phyloP scores from a whole-genome alignment of 2,329 filamentous ascomycete species.

The Aspergillus oerlinghausenensis region DNA sequence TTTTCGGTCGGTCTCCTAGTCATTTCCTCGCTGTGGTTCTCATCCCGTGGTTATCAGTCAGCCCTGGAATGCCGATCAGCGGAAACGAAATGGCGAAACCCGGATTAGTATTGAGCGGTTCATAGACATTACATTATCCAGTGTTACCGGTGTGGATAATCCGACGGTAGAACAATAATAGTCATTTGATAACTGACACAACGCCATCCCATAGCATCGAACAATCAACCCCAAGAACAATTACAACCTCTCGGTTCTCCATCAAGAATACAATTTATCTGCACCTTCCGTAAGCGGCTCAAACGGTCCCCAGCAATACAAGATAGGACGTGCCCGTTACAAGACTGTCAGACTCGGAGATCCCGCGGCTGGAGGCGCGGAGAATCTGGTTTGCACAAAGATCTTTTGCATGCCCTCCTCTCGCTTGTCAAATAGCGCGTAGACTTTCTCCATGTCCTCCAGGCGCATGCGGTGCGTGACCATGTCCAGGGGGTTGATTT shows the following conservation, averaged over 20 bases:
- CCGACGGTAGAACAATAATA: neutral
- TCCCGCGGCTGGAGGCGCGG: slow-evolving; percentile 46
- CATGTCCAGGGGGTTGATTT: slow-evolving; percentile 75
- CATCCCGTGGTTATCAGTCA: neutral
- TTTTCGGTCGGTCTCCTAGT: slow-evolving; percentile 3
- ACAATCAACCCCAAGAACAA: neutral
- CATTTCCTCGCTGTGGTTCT: neutral
- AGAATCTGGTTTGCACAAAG: slow-evolving; percentile 59
- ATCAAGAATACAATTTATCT: neutral
- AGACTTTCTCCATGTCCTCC: slow-evolving; percentile 66
- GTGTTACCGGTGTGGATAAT: neutral
- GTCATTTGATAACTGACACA: neutral
- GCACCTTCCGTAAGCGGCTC: neutral
- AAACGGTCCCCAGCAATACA: neutral
- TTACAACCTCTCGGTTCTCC: neutral
- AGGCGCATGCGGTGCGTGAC: slow-evolving; percentile 71
- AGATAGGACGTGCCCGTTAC: slow-evolving; percentile 1
- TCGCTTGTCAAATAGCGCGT: slow-evolving; percentile 55
- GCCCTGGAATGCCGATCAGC: slow-evolving; percentile 10
- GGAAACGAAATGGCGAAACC: slow-evolving; percentile 9
- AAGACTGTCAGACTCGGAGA: slow-evolving; percentile 48
- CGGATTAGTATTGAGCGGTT: neutral
- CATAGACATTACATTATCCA: neutral
- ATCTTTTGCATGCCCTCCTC: slow-evolving; percentile 73
- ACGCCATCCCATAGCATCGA: neutral